These are phyloP conservation scores for Penicillium sp. DNA, from an alignment of 2,329 filamentous ascomycete genomes.

Conservation along the genomic window DNA sequence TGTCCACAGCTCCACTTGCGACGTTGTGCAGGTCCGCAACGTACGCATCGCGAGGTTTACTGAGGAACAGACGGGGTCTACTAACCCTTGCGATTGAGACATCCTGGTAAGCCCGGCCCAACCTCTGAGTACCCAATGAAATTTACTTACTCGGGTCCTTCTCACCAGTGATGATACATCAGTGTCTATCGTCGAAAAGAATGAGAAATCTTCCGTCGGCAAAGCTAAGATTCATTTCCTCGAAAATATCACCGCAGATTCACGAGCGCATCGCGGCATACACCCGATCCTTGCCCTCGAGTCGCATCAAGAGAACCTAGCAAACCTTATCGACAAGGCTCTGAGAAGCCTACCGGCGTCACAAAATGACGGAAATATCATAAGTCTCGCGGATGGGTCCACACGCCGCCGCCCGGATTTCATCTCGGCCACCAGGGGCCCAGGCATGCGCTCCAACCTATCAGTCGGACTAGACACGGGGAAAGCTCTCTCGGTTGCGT, in stretches of 20 bases:
- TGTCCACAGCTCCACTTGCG: slow-evolving; percentile 13
- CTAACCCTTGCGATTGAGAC: slow-evolving; percentile 49
- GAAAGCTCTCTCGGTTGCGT: slow-evolving; percentile 82
- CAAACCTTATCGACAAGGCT: slow-evolving; percentile 64
- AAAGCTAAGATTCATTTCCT: slow-evolving; percentile 70
- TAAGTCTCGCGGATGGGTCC: slow-evolving; percentile 23
- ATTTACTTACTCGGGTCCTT: slow-evolving; percentile 1
- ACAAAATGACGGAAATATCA: slow-evolving; percentile 7
- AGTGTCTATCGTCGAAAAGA: slow-evolving; percentile 73
- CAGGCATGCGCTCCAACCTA: slow-evolving; percentile 80
- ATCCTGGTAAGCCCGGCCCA: slow-evolving; percentile 37
- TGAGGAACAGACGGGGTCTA: slow-evolving; percentile 26
- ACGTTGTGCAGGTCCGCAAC: slow-evolving; percentile 21
- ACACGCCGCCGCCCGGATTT: slow-evolving; percentile 66
- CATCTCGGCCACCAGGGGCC: slow-evolving; percentile 84
- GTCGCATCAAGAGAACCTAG: slow-evolving; percentile 72
- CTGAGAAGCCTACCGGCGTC: slow-evolving; percentile 54
- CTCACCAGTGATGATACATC: slow-evolving; percentile 77
- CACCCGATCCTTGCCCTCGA: slow-evolving; percentile 72
- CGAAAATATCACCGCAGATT: slow-evolving; percentile 77
- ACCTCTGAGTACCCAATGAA: not conserved
- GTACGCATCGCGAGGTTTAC: slow-evolving; percentile 5
- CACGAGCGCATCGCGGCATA: slow-evolving; percentile 71
- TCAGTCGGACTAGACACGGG: slow-evolving; percentile 76
- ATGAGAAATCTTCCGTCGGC: slow-evolving; percentile 12